phyloP scores from a whole-genome alignment of 2,329 filamentous ascomycete genomes.

The Aaosphaeria arxii region DNA sequence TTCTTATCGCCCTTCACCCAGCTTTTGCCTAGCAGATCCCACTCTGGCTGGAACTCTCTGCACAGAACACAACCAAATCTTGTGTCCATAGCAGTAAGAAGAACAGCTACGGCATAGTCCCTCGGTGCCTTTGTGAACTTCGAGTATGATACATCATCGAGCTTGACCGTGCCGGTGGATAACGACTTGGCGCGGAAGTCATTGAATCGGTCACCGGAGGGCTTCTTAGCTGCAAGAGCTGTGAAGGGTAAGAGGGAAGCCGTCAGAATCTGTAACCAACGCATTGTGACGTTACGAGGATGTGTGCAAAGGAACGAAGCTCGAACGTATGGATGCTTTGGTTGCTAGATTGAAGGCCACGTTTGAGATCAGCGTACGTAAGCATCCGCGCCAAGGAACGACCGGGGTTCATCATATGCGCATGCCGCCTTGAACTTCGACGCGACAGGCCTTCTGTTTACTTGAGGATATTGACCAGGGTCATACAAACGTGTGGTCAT shows the following conservation, averaged over 20 bases:
- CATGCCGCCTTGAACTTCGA: too few species aligned
- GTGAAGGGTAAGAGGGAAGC: slow-evolving; percentile 61
- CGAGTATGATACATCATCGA: slow-evolving; percentile 73
- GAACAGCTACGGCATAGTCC: slow-evolving; percentile 77
- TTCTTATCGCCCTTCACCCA: slow-evolving; percentile 84
- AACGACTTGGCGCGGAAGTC: slow-evolving; percentile 68
- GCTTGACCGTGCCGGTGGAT: slow-evolving; percentile 66
- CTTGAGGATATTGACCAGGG: too few species aligned
- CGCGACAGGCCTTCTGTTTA: too few species aligned
- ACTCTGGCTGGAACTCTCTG: slow-evolving; percentile 89
- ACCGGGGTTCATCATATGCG: slow-evolving; percentile 3
- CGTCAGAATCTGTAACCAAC: slow-evolving; percentile 59
- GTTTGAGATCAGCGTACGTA: slow-evolving; percentile 22
- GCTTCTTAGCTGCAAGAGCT: slow-evolving; percentile 63
- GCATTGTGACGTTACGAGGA: slow-evolving; percentile 56
- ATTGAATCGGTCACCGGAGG: slow-evolving; percentile 63
- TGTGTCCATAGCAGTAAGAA: slow-evolving; percentile 81
- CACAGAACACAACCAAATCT: slow-evolving; percentile 85
- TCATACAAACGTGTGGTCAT: too few species aligned
- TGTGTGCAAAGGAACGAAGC: slow-evolving; percentile 17
- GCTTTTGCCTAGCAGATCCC: slow-evolving; percentile 79
- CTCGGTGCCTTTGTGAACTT: slow-evolving; percentile 73
- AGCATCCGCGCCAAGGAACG: not conserved
- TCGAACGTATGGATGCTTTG: slow-evolving; percentile 10
- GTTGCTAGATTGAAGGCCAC: not conserved